Conservation (phyloP, 164 flowering plant genomes). For the Stephania cephalantha region DNA sequence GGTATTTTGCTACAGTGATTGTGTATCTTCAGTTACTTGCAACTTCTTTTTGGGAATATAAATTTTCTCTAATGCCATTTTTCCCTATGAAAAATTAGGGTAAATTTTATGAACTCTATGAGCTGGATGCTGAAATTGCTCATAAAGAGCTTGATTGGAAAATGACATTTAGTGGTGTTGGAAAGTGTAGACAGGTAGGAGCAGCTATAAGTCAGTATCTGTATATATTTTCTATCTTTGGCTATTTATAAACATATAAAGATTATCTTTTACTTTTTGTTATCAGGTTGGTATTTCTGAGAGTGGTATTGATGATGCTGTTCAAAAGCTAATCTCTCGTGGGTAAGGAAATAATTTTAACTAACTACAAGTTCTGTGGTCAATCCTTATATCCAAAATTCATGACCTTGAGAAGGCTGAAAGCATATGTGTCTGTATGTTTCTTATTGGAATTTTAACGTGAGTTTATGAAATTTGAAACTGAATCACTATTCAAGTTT, state of each 20-base stretch:
- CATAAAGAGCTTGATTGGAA: conserved; percentile 96
- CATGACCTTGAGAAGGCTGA: neutral
- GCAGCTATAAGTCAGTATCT: conserved; percentile 42
- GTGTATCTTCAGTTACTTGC: neutral
- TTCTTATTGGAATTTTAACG: neutral
- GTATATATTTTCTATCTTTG: neutral
- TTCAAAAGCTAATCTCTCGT: conserved; percentile 82
- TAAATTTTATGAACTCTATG: conserved; percentile 94
- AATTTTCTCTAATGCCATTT: neutral
- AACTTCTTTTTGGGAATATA: too few relatives aligned
- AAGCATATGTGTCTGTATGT: neutral
- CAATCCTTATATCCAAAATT: neutral
- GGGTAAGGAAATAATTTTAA: conserved; percentile 46
- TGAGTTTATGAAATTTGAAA: too few relatives aligned
- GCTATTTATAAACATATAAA: neutral
- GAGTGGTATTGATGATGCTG: conserved; percentile 95
- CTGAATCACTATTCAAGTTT: too few relatives aligned
- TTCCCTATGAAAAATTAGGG: conserved; percentile 41
- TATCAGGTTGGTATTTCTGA: conserved; percentile 92
- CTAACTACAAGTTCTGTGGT: neutral
- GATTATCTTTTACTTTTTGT: conserved; percentile 5
- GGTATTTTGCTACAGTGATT: neutral
- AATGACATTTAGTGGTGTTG: conserved; percentile 87
- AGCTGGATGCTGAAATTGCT: conserved; percentile 94
- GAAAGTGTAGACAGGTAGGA: conserved; percentile 89